Base-by-base conservation (phyloP, 2,329 filamentous ascomycete genomes). In the Teratosphaeria zuluensis region DNA sequence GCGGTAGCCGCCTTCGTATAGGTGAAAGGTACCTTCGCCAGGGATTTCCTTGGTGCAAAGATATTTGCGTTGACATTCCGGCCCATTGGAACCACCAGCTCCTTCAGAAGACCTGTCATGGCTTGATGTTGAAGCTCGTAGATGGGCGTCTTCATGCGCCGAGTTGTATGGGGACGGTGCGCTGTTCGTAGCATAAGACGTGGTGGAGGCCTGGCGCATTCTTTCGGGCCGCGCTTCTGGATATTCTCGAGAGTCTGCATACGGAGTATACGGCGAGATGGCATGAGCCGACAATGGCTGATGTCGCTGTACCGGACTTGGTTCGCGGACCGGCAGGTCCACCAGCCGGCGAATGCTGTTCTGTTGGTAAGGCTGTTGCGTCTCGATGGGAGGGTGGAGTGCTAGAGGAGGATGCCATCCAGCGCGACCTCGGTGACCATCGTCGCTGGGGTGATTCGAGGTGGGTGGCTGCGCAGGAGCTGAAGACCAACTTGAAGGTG, bases 1-100 rank as follows among this genome's bases (percentile, higher is more conserved):
- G 46, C 69, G 66, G 53, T 61, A 65, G 28, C 69, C 69, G 7
- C 66, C 68, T 53, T 72, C 69, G 59, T 71, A 72, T 5, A 70
- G 52, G 56, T 71, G 68, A 54, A 64, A 71, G 1, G 59, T 56
- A 3, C 69, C 69, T 57, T 72, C 69, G 9, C 66, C 67, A 12
- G 64, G 62, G 5, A 69, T 56, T 19, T 72, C 68, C 51, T 66
- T 61, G 24, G 69, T 59, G 0, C 69, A 68, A n/a, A 72, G 60
- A 54, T 69, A 72, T 61, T 71, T 70, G 52, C 64, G 64, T 33
- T 65, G 64, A 21, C 63, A 61, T 56, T 71, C 69, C 1, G 62
- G 59, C 14, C 61, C 54, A 16, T 30, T 28, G 19, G 54, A 28
- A 21, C 14, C 14, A n/a, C 12, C 16, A 8, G 60, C 57, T 42